These are phyloP conservation scores for Paramecium tetraurelia DNA, from an alignment of 73 alveolate species.

Conservation along the genomic window DNA sequence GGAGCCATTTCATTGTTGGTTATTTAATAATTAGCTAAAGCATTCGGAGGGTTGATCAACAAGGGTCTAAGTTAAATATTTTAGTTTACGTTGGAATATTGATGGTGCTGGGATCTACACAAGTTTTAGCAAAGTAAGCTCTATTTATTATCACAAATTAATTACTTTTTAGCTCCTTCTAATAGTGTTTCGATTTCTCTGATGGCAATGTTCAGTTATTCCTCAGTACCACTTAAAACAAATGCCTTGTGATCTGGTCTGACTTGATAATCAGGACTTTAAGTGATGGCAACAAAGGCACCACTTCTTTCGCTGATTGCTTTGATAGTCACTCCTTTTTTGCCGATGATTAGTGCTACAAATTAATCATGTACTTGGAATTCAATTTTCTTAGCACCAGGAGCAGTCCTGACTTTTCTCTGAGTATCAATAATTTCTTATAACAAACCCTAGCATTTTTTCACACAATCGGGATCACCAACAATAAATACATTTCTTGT, in stretches of 20 bases:
- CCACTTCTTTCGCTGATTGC: slow-evolving; percentile 75
- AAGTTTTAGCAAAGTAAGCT: slow-evolving; percentile 41
- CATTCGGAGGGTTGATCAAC: slow-evolving; percentile 29
- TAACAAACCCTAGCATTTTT: slow-evolving; percentile 81
- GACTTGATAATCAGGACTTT: slow-evolving; percentile 39
- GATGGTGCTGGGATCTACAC: slow-evolving; percentile 44
- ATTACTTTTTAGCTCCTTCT: slow-evolving; percentile 49
- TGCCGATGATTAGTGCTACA: slow-evolving; percentile 78
- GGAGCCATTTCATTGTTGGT: neutral
- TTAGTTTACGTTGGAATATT: slow-evolving; percentile 28
- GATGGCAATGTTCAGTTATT: slow-evolving; percentile 13
- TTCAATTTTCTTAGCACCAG: slow-evolving; percentile 70
- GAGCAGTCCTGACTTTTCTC: slow-evolving; percentile 73
- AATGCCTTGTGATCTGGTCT: slow-evolving; percentile 55
- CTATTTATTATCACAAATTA: neutral
- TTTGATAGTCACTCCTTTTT: slow-evolving; percentile 81
- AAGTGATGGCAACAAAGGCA: slow-evolving; percentile 69
- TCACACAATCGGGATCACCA: slow-evolving; percentile 89
- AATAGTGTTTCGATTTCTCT: slow-evolving; percentile 1
- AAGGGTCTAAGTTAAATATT: neutral
- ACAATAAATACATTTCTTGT: slow-evolving; percentile 93
- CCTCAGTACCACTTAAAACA: slow-evolving; percentile 51
- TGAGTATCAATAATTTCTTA: slow-evolving; percentile 89
- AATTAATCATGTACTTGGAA: slow-evolving; percentile 76
- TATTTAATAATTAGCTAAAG: slow-evolving; percentile 20